Evolutionary conservation across 352 stramenopile species (phyloP), one percentile per base, ranked within the genome.

Genomic region (Globisporangium apiculatum): DNA sequence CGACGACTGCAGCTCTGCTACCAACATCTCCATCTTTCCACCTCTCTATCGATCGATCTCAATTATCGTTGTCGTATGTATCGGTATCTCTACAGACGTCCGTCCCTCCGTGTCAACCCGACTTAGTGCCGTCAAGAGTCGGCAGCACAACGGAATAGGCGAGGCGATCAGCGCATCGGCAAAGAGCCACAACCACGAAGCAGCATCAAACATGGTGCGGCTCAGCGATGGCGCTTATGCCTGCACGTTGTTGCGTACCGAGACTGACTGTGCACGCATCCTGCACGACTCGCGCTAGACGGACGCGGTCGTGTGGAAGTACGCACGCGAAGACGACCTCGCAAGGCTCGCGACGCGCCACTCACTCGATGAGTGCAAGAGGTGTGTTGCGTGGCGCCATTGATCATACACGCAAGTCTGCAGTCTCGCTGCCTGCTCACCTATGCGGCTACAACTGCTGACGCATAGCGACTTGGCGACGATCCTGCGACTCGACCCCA

Each of bases 281-380:
- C 1, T 31, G 24, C 24, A 31, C 24, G 24, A 31, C 24, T 53
- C n/a, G 11, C 10, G 8, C 12, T 31, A 81, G 72, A 79, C 69
- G 7, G 76, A 87, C 37, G 58, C 76, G 46, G 76, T 87, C 53
- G 76, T 83, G 67, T 89, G 76, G 75, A 85, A 72, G 53, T 59
- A 72, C 53, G 72, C 71, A 57, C 75, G 48, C 12, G 65, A 83
- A 53, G 46, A 56, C 38, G 66, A 86, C 10, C 55, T 87, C 53
- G 64, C 54, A 59, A 51, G 53, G 10, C 61, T 89, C 31, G 68
- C 64, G 12, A 66, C 57, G 17, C 64, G 59, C 51, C 68, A 83
- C 67, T 71, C 64, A 9, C 66, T 81, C 45, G 73, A 81, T 51
- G 75, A 83, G 41, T 87, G 79, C 73, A 81, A 76, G 52, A 73